Evolutionary conservation across 2,329 filamentous ascomycete species (phyloP), one percentile per base, ranked within the genome.

Genomic region (Westerdykella aurantiaca): DNA sequence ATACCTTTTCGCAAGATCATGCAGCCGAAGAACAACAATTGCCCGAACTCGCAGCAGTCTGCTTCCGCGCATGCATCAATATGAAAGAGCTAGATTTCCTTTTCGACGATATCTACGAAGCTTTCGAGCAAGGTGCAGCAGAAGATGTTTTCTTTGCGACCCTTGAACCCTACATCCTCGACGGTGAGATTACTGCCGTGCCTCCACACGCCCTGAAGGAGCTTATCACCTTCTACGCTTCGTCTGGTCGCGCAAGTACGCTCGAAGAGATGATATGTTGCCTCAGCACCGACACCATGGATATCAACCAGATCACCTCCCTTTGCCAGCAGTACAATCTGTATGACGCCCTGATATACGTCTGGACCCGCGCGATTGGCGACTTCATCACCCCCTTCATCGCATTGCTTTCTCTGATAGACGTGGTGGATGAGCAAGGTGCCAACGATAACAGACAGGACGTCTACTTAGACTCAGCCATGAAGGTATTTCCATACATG

Each of bases 231-330:
- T 81, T 95, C 63, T 97, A 86, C 63, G 85, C 89, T 14, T 76
- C 75, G 33, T 84, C 82, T 48, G 87, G 86, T 38, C 81, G 85
- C 57, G 84, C 90, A 54, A 79, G 79, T 48, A 82, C 85, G 10
- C 74, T 98, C 6, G 94, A 98, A 69, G 91, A 97, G 67, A 85
- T 97, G 66, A 86, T 98, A 25, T 97, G 91, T 64, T 84, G 91
- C 51, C 84, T 98, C 70, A 85, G 95, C 57, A 95, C 91, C 1
- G 75, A 80, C 12, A 95, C 89, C 0, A 82, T 98, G 61, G 94
- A 98, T 63, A 82, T 98, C 53, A 91, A 98, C 63, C 88, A 97
- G 66, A 82, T 95, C 45, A 96, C 91, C 0, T 78, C 79, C 11
- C 74, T 98, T 18, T 98, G 93, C 75, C 95, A 93, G 65, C 85